phyloP scores from a whole-genome alignment of 2,329 filamentous ascomycete species.

The Stemphylium lycopersici region DNA sequence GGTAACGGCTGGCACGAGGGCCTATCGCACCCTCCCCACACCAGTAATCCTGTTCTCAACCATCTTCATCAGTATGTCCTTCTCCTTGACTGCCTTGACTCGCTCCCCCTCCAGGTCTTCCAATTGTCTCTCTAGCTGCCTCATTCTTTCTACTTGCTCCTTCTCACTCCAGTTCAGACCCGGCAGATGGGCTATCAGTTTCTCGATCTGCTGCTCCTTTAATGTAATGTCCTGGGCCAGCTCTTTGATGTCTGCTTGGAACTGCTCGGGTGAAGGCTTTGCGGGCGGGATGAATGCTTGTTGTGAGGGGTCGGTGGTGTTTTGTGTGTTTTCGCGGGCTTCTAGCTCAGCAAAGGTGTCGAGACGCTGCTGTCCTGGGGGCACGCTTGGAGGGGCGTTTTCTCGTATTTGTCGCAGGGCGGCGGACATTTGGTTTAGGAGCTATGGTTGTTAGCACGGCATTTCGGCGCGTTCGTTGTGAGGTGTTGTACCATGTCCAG shows the following conservation, averaged over 20 bases:
- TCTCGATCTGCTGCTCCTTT: slow-evolving; percentile 84
- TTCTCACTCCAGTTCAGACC: slow-evolving; percentile 79
- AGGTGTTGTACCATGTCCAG: slow-evolving; percentile 70
- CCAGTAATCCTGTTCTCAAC: slow-evolving; percentile 56
- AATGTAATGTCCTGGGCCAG: slow-evolving; percentile 76
- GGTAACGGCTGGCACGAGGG: neutral
- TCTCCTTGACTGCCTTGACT: slow-evolving; percentile 49
- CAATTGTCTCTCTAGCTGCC: slow-evolving; percentile 52
- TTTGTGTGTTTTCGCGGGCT: slow-evolving; percentile 30
- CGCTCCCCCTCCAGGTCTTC: slow-evolving; percentile 52
- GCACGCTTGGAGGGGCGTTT: slow-evolving; percentile 50
- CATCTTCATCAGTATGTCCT: slow-evolving; percentile 50
- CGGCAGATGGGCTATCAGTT: slow-evolving; percentile 74
- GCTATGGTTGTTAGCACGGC: slow-evolving; percentile 35
- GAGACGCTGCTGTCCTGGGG: slow-evolving; percentile 52
- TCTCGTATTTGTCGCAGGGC: slow-evolving; percentile 53
- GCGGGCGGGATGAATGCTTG: slow-evolving; percentile 19
- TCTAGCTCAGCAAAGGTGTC: slow-evolving; percentile 41
- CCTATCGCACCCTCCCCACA: slow-evolving; percentile 28
- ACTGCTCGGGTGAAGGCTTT: slow-evolving; percentile 50
- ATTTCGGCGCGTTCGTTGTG: neutral
- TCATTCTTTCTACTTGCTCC: slow-evolving; percentile 70
- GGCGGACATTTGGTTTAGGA: slow-evolving; percentile 56
- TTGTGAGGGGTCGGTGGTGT: slow-evolving; percentile 18
- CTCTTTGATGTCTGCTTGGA: slow-evolving; percentile 71